Evolutionary conservation across 768 basidiomycete species (phyloP).

Genomic region (Sarcodon sp.): DNA sequence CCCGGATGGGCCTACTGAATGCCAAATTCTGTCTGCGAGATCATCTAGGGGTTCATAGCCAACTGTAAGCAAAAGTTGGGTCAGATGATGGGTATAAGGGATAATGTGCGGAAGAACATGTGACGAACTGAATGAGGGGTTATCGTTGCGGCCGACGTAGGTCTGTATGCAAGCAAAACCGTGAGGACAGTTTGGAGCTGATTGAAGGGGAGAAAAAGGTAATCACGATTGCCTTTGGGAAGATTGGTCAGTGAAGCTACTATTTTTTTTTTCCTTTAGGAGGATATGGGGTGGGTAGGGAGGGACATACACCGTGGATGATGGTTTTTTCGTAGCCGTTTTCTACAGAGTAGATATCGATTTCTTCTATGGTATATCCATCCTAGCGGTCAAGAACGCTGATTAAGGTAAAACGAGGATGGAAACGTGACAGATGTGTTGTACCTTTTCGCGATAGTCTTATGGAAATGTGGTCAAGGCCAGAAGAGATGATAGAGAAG

Average conservation of each 20-base stretch:
- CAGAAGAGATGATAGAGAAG: background rate
- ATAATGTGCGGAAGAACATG: background rate
- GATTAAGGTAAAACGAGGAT: background rate
- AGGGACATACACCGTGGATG: constrained; percentile 25
- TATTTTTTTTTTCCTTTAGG: background rate
- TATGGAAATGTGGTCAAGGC: background rate
- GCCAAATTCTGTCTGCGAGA: constrained; percentile 61
- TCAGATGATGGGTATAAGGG: background rate
- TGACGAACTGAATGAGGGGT: constrained; percentile 74
- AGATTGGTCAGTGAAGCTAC: too few species aligned
- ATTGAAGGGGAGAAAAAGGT: too few species aligned
- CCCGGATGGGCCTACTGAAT: constrained; percentile 76
- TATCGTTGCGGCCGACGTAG: constrained; percentile 80
- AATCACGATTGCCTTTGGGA: too few species aligned
- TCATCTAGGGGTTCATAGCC: constrained; percentile 68
- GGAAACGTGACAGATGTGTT: background rate
- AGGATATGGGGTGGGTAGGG: background rate
- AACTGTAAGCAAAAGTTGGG: constrained; percentile 28
- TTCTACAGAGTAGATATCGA: constrained; percentile 58
- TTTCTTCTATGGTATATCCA: constrained; percentile 75
- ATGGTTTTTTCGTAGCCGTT: constrained; percentile 35
- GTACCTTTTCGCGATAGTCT: constrained; percentile 80
- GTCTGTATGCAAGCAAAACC: constrained; percentile 29
- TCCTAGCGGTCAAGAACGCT: constrained; percentile 33
- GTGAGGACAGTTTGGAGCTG: too few species aligned